phyloP scores from a whole-genome alignment of 2,329 filamentous ascomycete species.

The Trichoderma gracile region DNA sequence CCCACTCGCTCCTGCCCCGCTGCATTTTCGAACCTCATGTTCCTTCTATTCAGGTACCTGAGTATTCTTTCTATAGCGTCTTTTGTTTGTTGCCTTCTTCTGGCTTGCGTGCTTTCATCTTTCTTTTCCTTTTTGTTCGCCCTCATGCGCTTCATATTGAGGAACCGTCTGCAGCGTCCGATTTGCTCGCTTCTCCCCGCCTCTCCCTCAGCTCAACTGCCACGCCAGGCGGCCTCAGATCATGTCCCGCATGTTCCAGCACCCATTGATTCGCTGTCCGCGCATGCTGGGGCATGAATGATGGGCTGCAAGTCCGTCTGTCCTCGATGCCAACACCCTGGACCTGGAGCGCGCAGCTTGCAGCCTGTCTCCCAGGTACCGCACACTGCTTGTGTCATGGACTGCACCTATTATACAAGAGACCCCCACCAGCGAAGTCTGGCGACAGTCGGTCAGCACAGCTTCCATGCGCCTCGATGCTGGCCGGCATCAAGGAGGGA shows the following conservation, averaged over 20 bases:
- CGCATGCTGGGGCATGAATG: conserved; percentile 6
- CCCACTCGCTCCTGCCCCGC: background rate
- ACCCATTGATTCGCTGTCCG: background rate
- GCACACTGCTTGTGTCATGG: too few relatives aligned
- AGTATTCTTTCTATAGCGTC: background rate
- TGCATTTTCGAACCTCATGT: background rate
- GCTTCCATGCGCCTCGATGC: conserved; percentile 1
- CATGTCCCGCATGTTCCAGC: background rate
- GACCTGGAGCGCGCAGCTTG: conserved; percentile 4
- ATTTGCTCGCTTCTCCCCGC: background rate
- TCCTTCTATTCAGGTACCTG: too few relatives aligned
- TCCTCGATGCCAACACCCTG: background rate
- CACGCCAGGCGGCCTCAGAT: background rate
- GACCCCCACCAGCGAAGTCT: conserved; percentile 16
- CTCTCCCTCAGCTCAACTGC: background rate
- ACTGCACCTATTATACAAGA: background rate
- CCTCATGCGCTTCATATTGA: background rate
- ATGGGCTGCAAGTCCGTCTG: background rate
- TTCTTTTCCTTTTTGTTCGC: background rate
- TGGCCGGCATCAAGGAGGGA: background rate
- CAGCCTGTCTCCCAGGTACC: background rate
- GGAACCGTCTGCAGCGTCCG: too few relatives aligned
- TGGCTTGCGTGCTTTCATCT: background rate
- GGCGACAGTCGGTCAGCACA: conserved; percentile 20
- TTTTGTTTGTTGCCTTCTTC: background rate